Evolutionary conservation across 129 eudicot genomes (phyloP).

Genomic region (Tagetes patula): DNA sequence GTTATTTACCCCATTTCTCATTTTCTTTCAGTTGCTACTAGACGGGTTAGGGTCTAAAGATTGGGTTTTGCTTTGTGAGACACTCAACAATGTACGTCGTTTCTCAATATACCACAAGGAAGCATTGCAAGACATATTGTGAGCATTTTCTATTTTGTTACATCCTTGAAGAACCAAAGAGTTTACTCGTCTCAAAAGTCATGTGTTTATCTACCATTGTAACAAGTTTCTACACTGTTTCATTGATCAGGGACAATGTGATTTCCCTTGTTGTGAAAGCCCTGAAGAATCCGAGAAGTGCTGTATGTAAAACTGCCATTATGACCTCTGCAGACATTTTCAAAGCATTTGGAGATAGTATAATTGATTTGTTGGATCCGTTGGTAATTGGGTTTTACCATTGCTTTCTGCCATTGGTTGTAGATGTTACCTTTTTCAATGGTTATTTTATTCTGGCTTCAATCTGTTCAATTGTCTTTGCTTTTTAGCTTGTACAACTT

Average conservation of each 20-base stretch:
- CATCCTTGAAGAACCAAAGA: not conserved
- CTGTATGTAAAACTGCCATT: slow-evolving; percentile 79
- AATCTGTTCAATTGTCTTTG: slow-evolving; percentile 12
- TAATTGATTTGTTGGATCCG: slow-evolving; percentile 68
- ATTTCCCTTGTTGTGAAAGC: slow-evolving; percentile 68
- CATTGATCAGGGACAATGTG: slow-evolving; percentile 56
- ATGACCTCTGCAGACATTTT: slow-evolving; percentile 81
- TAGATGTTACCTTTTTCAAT: not conserved
- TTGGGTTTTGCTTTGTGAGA: slow-evolving; percentile 73
- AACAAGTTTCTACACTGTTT: not conserved
- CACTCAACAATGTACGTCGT: slow-evolving; percentile 72
- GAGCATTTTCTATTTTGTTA: slow-evolving; percentile 25
- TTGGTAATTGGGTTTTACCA: slow-evolving; percentile 40
- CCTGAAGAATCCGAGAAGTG: slow-evolving; percentile 89
- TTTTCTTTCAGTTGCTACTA: slow-evolving; percentile 52
- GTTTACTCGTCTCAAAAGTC: not conserved
- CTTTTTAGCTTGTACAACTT: slow-evolving; percentile 68
- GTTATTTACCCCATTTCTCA: not conserved
- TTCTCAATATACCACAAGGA: slow-evolving; percentile 73
- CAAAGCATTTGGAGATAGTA: slow-evolving; percentile 60
- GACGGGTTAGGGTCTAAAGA: slow-evolving; percentile 68
- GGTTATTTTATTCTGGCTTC: slow-evolving; percentile 4
- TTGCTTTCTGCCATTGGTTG: slow-evolving; percentile 5
- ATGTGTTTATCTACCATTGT: not conserved
- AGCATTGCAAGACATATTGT: slow-evolving; percentile 51